Conservation (phyloP, 2,329 filamentous ascomycete genomes). For the Pestalotiopsis fici region DNA sequence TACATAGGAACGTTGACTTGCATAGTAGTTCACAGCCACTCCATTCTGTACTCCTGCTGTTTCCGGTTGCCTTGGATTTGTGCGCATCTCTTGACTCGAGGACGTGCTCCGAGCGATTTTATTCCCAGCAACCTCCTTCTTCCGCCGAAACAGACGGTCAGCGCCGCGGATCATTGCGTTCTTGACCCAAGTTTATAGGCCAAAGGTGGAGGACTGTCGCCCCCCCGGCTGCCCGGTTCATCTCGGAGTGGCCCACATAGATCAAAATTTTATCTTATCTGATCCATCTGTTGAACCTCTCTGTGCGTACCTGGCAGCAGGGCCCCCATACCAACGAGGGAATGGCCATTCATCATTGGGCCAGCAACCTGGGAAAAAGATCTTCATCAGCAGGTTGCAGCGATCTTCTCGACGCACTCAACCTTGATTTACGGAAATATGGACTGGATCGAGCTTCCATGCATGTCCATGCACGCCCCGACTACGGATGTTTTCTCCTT, state of each 20-base stretch:
- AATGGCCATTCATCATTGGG: neutral
- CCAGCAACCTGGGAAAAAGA: neutral
- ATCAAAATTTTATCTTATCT: slow-evolving; percentile 9
- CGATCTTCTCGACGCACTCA: neutral
- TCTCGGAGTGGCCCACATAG: neutral
- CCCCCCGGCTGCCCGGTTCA: neutral
- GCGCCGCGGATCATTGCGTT: neutral
- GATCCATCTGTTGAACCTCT: slow-evolving; percentile 1
- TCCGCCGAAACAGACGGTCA: neutral
- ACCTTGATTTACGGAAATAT: neutral
- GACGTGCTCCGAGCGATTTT: neutral
- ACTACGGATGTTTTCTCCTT: neutral
- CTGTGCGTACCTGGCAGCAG: neutral
- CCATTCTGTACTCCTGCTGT: too few relatives aligned
- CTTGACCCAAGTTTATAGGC: neutral
- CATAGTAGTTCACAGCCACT: too few relatives aligned
- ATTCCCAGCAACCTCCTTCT: neutral
- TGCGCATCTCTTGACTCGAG: neutral
- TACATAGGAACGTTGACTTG: too few relatives aligned
- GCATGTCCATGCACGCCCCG: neutral
- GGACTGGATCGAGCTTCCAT: neutral
- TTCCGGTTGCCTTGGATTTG: neutral
- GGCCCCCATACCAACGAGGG: neutral
- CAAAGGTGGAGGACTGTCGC: neutral
- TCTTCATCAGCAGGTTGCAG: neutral